Evolutionary conservation across 2,329 filamentous ascomycete genomes (phyloP).

Genomic region (Aspergillus sp.): DNA sequence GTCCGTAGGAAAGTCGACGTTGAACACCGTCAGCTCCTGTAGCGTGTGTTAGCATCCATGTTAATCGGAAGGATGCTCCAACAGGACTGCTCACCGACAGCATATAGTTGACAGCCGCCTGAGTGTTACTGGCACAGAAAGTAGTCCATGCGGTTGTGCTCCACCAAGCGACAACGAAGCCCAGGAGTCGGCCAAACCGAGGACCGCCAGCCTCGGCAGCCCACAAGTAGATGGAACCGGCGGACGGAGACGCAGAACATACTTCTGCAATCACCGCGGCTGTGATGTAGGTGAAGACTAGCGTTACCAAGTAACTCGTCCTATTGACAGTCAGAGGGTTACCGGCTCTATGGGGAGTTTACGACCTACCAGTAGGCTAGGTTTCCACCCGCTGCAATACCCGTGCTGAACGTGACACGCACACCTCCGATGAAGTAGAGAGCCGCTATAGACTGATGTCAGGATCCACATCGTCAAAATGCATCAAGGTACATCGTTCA

Average conservation of each 20-base stretch:
- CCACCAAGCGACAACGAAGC: constrained; percentile 65
- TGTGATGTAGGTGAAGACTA: constrained; percentile 61
- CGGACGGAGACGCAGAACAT: constrained; percentile 59
- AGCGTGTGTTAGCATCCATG: constrained; percentile 9
- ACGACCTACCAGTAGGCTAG: constrained; percentile 56
- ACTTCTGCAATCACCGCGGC: constrained; percentile 61
- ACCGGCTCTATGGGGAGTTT: background rate
- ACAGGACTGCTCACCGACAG: constrained; percentile 43
- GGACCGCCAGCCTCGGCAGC: constrained; percentile 60
- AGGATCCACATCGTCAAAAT: background rate
- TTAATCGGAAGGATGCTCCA: background rate
- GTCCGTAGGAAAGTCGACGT: constrained; percentile 56
- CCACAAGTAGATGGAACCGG: constrained; percentile 62
- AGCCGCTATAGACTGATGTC: constrained; percentile 46
- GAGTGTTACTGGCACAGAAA: constrained; percentile 56
- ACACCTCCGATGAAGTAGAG: constrained; percentile 62
- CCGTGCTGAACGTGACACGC: constrained; percentile 61
- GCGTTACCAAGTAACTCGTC: constrained; percentile 61
- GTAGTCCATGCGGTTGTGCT: constrained; percentile 63
- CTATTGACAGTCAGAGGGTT: constrained; percentile 26
- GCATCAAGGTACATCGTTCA: background rate
- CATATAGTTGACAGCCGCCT: constrained; percentile 54
- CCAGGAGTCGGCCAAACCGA: constrained; percentile 55
- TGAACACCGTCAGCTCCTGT: constrained; percentile 58
- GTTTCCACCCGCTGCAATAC: constrained; percentile 60